A percentile compares a stretch with the other conserved stretches of the same genome.
Conservation (phyloP, 2,329 filamentous ascomycete species). For the Geosmithia putterillii region DNA sequence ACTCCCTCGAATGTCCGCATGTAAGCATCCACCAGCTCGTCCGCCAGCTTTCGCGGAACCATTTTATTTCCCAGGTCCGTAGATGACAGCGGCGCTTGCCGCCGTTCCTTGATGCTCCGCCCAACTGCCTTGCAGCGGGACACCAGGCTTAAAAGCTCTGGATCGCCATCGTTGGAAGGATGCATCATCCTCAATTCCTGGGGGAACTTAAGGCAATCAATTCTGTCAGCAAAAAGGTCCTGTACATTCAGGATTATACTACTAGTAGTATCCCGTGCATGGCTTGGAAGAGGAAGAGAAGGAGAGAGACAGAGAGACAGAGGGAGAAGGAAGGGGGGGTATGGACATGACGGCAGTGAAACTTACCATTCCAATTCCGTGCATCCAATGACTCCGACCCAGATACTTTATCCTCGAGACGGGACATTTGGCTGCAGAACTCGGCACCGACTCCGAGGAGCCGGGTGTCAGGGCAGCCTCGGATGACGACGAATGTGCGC, state of each 20-base stretch:
- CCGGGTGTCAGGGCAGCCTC: neutral
- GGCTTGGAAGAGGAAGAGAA: neutral
- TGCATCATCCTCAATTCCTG: conserved; percentile 12
- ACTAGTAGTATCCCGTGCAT: too few relatives aligned
- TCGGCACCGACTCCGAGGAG: neutral
- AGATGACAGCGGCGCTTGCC: conserved; percentile 20
- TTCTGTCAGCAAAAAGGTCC: neutral
- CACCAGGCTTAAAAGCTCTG: conserved; percentile 9
- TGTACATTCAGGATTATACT: too few relatives aligned
- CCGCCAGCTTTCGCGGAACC: conserved; percentile 26
- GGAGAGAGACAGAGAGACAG: too few relatives aligned
- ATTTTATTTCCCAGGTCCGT: conserved; percentile 24
- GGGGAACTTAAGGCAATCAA: conserved; percentile 12
- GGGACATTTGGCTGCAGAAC: conserved; percentile 17
- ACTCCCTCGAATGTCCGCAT: conserved; percentile 43
- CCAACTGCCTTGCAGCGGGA: conserved; percentile 26
- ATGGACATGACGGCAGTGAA: neutral
- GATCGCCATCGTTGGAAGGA: neutral
- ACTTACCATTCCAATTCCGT: conserved; percentile 26
- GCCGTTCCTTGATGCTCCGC: conserved; percentile 26
- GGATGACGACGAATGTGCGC: neutral
- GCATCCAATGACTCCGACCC: conserved; percentile 39
- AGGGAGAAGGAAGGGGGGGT: neutral
- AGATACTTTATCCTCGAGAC: conserved; percentile 32
- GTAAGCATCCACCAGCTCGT: conserved; percentile 39